phyloP scores from a whole-genome alignment of 352 stramenopile species.

The Pythium phragmitis region DNA sequence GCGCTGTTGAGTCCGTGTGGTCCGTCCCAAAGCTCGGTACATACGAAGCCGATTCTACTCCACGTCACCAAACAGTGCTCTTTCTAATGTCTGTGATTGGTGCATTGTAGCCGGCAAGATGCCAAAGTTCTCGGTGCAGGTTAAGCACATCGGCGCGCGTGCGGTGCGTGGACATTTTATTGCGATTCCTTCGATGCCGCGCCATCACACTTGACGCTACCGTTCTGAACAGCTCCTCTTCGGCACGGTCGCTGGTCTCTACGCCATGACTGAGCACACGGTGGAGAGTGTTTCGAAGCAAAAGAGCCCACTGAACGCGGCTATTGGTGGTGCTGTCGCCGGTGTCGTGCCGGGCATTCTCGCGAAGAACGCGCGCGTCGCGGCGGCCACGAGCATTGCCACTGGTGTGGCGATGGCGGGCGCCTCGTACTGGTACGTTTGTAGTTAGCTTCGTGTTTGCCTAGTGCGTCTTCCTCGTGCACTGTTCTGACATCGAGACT shows the following conservation, averaged over 20 bases:
- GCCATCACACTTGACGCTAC: neutral
- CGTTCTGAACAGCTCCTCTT: conserved; percentile 60
- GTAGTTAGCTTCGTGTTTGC: neutral
- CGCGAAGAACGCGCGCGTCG: conserved; percentile 75
- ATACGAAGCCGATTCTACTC: conserved; percentile 5
- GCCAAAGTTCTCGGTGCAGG: conserved; percentile 77
- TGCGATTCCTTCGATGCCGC: neutral
- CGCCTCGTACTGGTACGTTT: conserved; percentile 63
- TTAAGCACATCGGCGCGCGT: conserved; percentile 76
- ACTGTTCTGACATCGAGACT: neutral
- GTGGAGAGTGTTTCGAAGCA: conserved; percentile 66
- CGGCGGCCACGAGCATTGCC: conserved; percentile 44
- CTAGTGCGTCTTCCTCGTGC: neutral
- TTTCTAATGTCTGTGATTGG: neutral
- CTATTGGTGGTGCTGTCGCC: conserved; percentile 57
- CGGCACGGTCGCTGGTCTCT: conserved; percentile 58
- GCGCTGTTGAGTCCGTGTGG: conserved; percentile 85
- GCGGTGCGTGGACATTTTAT: conserved; percentile 42
- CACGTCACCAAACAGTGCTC: neutral
- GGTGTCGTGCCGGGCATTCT: conserved; percentile 71
- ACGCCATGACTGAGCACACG: conserved; percentile 65
- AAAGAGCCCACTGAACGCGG: conserved; percentile 67
- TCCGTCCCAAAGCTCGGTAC: conserved; percentile 84
- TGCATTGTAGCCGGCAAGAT: conserved; percentile 56
- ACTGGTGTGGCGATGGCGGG: conserved; percentile 48